Percentiles rank a stretch among this genome's conserved stretches.
phyloP scores from a whole-genome alignment of 345 rosid species.

The Laguncularia racemosa region DNA sequence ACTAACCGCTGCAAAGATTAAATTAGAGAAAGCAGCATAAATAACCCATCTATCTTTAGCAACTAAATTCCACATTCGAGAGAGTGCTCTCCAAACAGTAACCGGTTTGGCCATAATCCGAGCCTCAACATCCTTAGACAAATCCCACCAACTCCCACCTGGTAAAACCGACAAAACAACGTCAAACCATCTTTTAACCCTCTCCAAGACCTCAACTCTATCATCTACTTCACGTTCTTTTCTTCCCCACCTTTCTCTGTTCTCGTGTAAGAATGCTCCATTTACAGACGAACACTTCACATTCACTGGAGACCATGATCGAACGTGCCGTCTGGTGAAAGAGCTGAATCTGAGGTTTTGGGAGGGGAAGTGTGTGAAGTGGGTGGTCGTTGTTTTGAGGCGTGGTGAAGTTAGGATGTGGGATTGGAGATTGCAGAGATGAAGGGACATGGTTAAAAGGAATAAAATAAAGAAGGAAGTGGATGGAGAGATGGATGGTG shows the following conservation, averaged over 20 bases:
- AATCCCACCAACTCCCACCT: slow-evolving; percentile 94
- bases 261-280: slow-evolving; percentile 39
- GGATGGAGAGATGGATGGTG: too few relatives aligned
- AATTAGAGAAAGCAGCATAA: slow-evolving; percentile 70
- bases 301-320: too few relatives aligned
- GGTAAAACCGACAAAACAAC: slow-evolving; percentile 57
- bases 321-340: slow-evolving; percentile 16
- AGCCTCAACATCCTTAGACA: slow-evolving; percentile 60
- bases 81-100: slow-evolving; percentile 73
- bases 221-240: slow-evolving; percentile 19
- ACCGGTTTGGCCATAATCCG: slow-evolving; percentile 68
- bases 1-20: slow-evolving; percentile 75
- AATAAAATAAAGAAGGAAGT: too few relatives aligned
- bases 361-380: too few relatives aligned
- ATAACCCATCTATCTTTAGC: slow-evolving; percentile 84
- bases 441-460: too few relatives aligned
- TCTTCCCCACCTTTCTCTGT: slow-evolving; percentile 4
- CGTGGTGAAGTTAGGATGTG: too few relatives aligned
- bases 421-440: too few relatives aligned
- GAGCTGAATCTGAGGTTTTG: neutral
- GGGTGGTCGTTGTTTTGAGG: too few relatives aligned
- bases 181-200: slow-evolving; percentile 38
- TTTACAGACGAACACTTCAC: slow-evolving; percentile 32
- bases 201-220: slow-evolving; percentile 28
- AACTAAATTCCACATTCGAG: slow-evolving; percentile 85